phyloP scores from a whole-genome alignment of 768 basidiomycete genomes.

The Auriscalpium vulgare region DNA sequence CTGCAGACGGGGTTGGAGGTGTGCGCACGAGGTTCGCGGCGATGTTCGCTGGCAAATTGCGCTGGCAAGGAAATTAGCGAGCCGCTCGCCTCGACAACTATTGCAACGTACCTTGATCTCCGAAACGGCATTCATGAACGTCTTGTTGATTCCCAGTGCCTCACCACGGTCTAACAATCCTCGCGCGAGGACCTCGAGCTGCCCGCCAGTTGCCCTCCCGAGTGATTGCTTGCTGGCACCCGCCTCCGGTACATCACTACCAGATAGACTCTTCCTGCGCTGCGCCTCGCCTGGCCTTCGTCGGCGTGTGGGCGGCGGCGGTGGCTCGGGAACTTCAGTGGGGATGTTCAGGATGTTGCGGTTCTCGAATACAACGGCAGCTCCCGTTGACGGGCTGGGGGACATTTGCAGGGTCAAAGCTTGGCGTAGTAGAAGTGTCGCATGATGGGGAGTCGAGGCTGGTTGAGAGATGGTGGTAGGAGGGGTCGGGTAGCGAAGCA shows the following conservation, averaged over 20 bases:
- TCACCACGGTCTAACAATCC: constrained; percentile 71
- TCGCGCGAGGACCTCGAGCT: constrained; percentile 64
- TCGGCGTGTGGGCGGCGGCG: constrained; percentile 29
- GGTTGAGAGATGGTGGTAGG: constrained; percentile 27
- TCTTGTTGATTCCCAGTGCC: constrained; percentile 78
- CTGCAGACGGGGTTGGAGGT: constrained; percentile 32
- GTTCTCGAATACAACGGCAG: constrained; percentile 78
- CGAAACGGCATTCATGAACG: constrained; percentile 70
- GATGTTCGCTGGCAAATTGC: constrained; percentile 75
- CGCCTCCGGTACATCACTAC: constrained; percentile 2
- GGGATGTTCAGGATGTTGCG: constrained; percentile 68
- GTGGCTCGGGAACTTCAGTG: constrained; percentile 49
- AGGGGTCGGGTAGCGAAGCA: constrained; percentile 79
- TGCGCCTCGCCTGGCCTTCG: constrained; percentile 22
- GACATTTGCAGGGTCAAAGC: constrained; percentile 72
- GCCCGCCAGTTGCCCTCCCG: constrained; percentile 21
- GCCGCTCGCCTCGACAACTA: constrained; percentile 7
- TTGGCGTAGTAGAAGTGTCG: constrained; percentile 71
- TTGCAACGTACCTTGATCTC: constrained; percentile 55
- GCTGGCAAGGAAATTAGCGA: constrained; percentile 33
- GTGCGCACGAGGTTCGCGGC: constrained; percentile 57
- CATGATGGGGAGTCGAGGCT: constrained; percentile 40
- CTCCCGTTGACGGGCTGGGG: constrained; percentile 66
- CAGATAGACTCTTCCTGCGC: constrained; percentile 22
- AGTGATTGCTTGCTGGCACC: constrained; percentile 8